Conservation (phyloP, 257 asterid genomes). For the Cruciata laevipes region DNA sequence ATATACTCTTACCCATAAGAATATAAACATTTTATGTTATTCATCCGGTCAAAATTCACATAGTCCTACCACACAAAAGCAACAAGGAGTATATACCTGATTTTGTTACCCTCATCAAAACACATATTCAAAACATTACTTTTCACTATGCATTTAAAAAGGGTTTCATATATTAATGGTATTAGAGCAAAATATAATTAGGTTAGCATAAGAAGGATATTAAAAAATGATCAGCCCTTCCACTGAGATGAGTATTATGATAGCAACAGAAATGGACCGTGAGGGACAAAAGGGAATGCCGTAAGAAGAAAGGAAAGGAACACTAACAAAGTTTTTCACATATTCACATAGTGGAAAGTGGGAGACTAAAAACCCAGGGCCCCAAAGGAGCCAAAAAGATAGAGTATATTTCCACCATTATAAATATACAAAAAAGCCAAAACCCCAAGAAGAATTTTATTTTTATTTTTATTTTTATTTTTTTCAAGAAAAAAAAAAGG, state of each 20-base stretch:
- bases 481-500: constrained; percentile 11
- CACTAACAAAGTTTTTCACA: constrained; percentile 34
- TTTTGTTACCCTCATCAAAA: no score
- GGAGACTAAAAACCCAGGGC: constrained; percentile 20
- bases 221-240: neutral
- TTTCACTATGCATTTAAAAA: no score
- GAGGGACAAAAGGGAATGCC: constrained; percentile 49
- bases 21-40: no score
- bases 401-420: constrained; percentile 18
- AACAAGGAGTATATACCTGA: no score
- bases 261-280: constrained; percentile 31
- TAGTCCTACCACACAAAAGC: no score
- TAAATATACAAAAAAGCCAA: neutral
- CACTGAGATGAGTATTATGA: constrained; percentile 22
- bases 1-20: no score
- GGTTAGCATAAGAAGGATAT: neutral
- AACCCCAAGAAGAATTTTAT: constrained; percentile 22
- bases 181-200: no score
- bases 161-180: no score
- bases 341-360: constrained; percentile 17
- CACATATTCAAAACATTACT: no score
- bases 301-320: constrained; percentile 66
- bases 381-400: constrained; percentile 34
- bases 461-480: no score
- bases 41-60: no score